phyloP scores from a whole-genome alignment of 345 rosid genomes.

The Fremontodendron californicum region DNA sequence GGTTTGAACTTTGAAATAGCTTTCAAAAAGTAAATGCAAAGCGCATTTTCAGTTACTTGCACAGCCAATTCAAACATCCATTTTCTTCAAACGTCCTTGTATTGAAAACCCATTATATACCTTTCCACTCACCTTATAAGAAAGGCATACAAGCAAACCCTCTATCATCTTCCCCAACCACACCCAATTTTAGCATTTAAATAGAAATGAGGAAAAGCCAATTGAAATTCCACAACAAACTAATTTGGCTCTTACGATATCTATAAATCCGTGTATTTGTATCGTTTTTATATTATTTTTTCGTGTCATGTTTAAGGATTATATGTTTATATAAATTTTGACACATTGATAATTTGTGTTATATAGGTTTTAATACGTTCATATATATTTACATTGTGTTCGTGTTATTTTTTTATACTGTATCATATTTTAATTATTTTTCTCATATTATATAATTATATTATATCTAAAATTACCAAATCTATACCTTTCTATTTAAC shows the following conservation, averaged over 20 bases:
- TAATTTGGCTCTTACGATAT: slow-evolving; percentile 20
- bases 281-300: no score
- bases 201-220: neutral
- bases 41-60: slow-evolving; percentile 33
- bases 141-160: slow-evolving; percentile 24
- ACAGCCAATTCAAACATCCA: slow-evolving; percentile 24
- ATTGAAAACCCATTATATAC: slow-evolving; percentile 18
- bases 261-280: no score
- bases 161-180: slow-evolving; percentile 13
- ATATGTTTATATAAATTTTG: no score
- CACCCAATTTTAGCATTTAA: slow-evolving; percentile 12
- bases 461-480: neutral
- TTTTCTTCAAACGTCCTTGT: slow-evolving; percentile 27
- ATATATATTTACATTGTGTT: no score
- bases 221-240: slow-evolving; percentile 22
- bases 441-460: neutral
- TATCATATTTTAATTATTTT: no score
- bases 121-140: slow-evolving; percentile 19
- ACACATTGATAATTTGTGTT: no score
- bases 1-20: slow-evolving; percentile 34
- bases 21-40: slow-evolving; percentile 33
- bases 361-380: no score
- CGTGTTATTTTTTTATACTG: no score
- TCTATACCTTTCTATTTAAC: neutral
- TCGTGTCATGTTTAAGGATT: no score